Evolutionary conservation across 176 grass and related monocot species (phyloP), one percentile per base, ranked within the genome.

Genomic region (Bonia amplexicaulis): DNA sequence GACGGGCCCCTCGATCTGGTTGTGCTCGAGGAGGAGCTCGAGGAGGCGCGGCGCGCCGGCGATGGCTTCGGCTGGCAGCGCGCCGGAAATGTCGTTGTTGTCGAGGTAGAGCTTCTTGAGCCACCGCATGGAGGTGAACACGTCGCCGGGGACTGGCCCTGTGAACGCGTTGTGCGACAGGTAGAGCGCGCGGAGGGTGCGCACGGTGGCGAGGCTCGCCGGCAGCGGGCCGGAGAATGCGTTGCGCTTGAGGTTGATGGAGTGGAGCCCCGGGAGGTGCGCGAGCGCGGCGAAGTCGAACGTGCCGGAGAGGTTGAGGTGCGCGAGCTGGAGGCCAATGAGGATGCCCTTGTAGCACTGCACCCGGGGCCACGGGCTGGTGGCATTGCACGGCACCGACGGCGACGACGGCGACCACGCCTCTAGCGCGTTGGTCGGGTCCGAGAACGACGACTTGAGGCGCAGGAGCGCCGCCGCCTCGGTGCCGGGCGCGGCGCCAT

Each of bases 81-180:
- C 40, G 46, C 92, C 95, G 14, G 74, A 74, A n/a, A 97, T 37
- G 17, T 82, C 22, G 76, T 97, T 97, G 59, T 73, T 47, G 51
- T 94, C 84, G 29, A 97, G 84, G 90, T 94, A 97, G 83, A 97
- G 90, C 84, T 94, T 97, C 87, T 91, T 94, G 69, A 97, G 92
- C 81, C 90, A 88, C 12, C 55, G 29, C 85, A 94, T 47, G 87
- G 65, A 17, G 69, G 15, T 2, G 79, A 97, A 93, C 23, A 94
- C 57, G 12, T 57, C 80, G 49, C 76, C 74, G 13, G 90, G 95
- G 66, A 97, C 23, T 0, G 82, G 59, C 0, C 95, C 95, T 6
- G 86, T 67, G 95, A 91, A 93, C 8, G 15, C 14, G 80, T 97
- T 97, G 72, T 75, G 20, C 3, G 95, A 97, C 9, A 94, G 81